phyloP scores from a whole-genome alignment of 164 flowering plant genomes.

The Nymphaea colorata region DNA sequence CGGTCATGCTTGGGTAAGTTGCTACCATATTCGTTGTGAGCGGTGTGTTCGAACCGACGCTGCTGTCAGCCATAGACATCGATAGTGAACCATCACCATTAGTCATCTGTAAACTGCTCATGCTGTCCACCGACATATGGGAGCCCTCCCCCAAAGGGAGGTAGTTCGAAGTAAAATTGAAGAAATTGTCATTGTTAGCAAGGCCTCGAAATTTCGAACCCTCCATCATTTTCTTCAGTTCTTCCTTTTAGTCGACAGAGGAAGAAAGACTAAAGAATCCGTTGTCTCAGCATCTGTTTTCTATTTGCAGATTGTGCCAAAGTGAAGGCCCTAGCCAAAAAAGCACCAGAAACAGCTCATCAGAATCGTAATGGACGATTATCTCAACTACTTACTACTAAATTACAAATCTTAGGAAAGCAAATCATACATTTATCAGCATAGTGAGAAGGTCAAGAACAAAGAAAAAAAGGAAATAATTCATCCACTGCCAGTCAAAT shows the following conservation, averaged over 20 bases:
- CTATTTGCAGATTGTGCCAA: no score
- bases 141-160: slow-evolving; percentile 25
- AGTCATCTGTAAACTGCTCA: slow-evolving; percentile 21
- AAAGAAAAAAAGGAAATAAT: no score
- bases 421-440: no score
- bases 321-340: no score
- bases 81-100: slow-evolving; percentile 23
- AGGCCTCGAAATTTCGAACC: slow-evolving; percentile 24
- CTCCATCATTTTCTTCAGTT: slow-evolving; percentile 18
- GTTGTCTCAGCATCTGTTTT: not conserved
- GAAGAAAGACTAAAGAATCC: no score
- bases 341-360: no score
- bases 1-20: not conserved
- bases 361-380: no score
- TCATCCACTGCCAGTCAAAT: no score
- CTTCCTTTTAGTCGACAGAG: not conserved
- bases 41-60: slow-evolving; percentile 20
- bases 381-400: no score
- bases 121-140: slow-evolving; percentile 29
- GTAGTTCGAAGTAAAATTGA: slow-evolving; percentile 18
- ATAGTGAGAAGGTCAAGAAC: no score
- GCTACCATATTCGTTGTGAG: not conserved
- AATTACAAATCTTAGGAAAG: no score
- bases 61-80: slow-evolving; percentile 24
- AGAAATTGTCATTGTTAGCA: slow-evolving; percentile 18